Percentiles rank a stretch among this genome's conserved stretches.
Evolutionary conservation across 176 grass and related monocot genomes (phyloP).

Genomic region (Chrysopogon serrulatus): DNA sequence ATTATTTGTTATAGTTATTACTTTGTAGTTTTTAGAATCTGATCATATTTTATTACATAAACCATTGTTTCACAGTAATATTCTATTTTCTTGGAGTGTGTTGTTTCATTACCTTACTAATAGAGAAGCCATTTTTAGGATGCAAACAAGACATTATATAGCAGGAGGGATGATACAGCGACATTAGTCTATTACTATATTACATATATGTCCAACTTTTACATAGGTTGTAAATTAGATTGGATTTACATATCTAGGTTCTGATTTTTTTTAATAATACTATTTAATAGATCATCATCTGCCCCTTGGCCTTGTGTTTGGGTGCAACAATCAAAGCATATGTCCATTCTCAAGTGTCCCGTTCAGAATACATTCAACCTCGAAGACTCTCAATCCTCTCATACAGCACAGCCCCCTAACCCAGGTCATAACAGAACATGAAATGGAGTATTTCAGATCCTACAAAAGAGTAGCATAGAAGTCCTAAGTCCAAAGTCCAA

Average conservation of each 20-base stretch:
- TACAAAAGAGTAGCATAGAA: background rate
- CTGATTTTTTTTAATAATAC: background rate
- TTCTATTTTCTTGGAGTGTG: background rate
- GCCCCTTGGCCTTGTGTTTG: background rate
- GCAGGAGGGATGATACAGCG: background rate
- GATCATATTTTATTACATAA: background rate
- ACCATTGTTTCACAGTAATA: background rate
- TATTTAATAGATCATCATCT: background rate
- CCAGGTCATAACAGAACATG: background rate
- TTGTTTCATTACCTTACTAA: background rate
- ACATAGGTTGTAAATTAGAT: background rate
- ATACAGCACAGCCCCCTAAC: background rate
- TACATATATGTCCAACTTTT: background rate
- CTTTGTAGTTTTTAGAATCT: background rate
- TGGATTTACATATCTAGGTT: background rate
- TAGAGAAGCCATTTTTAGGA: background rate
- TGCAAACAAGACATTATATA: too few relatives aligned
- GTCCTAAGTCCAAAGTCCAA: background rate
- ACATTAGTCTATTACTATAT: background rate
- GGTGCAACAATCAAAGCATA: background rate
- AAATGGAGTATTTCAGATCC: background rate
- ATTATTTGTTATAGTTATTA: background rate
- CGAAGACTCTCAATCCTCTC: too few relatives aligned
- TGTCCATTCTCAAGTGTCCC: too few relatives aligned
- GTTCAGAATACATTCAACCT: too few relatives aligned